These are phyloP conservation scores for Blepharisma undulans DNA, from an alignment of 169 alveolate species.

Conservation along the genomic window DNA sequence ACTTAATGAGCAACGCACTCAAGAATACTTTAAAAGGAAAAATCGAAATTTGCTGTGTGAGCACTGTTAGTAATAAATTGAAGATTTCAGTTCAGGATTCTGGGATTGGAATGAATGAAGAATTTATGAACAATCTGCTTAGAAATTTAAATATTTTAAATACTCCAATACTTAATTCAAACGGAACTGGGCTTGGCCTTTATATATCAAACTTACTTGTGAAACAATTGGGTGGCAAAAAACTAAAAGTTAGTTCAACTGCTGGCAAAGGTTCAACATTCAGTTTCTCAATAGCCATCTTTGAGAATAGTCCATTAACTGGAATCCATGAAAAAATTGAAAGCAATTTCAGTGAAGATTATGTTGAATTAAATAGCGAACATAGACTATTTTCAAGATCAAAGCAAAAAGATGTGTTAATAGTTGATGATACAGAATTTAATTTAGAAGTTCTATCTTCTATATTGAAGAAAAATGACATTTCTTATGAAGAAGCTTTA, in stretches of 20 bases:
- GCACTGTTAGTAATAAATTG: not conserved
- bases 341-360: not conserved
- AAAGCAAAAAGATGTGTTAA: not conserved
- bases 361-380: not conserved
- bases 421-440: conserved; percentile 23
- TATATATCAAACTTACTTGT: not conserved
- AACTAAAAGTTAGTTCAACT: not conserved
- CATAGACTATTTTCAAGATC: not conserved
- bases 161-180: not conserved
- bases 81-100: not conserved
- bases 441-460: not conserved
- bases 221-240: not conserved
- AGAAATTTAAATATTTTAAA: not conserved
- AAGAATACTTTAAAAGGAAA: conserved; percentile 29
- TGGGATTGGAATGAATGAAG: not conserved
- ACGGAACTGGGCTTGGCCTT: not conserved
- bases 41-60: not conserved
- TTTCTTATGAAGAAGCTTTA: not conserved
- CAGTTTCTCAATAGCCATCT: not conserved
- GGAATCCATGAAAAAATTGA: not conserved
- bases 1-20: conserved; percentile 30
- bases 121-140: not conserved
- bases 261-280: not conserved
- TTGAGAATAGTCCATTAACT: not conserved
- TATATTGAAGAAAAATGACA: not conserved